Percentiles rank a stretch among this genome's conserved stretches.
Evolutionary conservation across 202 grass and related monocot species (phyloP).

Genomic region (Panicum virgatum): DNA sequence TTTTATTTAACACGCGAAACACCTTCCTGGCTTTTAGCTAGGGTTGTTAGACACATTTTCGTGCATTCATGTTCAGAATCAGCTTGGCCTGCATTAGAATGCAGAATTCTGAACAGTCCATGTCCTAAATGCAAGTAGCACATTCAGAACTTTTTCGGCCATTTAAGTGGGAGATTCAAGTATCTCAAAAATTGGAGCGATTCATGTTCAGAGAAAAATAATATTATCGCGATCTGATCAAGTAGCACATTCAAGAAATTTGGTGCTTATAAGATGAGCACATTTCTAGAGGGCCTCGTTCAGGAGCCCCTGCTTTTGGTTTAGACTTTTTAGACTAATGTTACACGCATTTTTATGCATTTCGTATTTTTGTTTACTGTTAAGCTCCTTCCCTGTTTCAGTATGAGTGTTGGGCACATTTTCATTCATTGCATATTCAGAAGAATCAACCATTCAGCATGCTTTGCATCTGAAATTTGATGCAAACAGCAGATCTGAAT

Average conservation of each 20-base stretch:
- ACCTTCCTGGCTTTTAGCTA: neutral
- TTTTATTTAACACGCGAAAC: neutral
- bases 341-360: neutral
- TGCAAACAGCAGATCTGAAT: neutral
- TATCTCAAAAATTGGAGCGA: no score
- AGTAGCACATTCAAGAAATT: neutral
- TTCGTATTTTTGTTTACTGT: neutral
- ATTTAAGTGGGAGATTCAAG: neutral
- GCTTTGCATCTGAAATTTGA: neutral
- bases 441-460: neutral
- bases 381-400: neutral
- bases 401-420: neutral
- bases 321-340: neutral
- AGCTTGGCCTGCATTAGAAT: neutral
- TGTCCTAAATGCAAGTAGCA: neutral
- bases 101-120: neutral
- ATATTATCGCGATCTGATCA: no score
- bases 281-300: neutral
- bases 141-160: neutral
- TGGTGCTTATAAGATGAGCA: constrained; percentile 10
- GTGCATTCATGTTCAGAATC: neutral
- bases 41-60: neutral
- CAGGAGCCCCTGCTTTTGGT: neutral
- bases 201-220: no score
- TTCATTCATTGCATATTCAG: no score